Percentiles rank a stretch among this genome's conserved stretches.
Evolutionary conservation across 2,329 filamentous ascomycete species (phyloP).

Genomic region (Bretziella fagacearum): DNA sequence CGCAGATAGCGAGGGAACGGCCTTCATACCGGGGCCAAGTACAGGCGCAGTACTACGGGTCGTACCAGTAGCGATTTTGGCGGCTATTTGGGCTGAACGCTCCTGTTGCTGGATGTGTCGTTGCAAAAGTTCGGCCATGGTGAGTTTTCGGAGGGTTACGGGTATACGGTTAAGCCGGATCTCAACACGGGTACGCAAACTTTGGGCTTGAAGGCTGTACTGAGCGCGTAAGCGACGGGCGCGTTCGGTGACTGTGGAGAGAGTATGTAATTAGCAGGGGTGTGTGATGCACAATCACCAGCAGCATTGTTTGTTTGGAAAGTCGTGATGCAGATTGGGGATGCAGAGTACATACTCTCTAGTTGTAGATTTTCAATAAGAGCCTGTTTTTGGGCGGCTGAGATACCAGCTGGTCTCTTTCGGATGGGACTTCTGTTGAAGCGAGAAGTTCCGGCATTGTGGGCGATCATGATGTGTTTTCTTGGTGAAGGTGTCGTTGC

Average conservation of each 20-base stretch:
- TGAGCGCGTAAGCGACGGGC: constrained; percentile 76
- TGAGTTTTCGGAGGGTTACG: constrained; percentile 56
- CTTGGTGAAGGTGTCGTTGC: constrained; percentile 21
- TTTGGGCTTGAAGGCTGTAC: constrained; percentile 75
- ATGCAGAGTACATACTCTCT: constrained; percentile 45
- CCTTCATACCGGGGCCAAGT: constrained; percentile 16
- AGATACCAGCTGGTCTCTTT: constrained; percentile 44
- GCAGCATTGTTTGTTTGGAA: neutral
- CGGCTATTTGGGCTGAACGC: constrained; percentile 15
- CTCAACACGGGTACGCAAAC: constrained; percentile 70
- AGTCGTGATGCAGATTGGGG: neutral
- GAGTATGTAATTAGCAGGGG: neutral
- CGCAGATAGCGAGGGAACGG: constrained; percentile 8
- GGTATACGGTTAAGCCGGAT: constrained; percentile 90
- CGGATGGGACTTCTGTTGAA: constrained; percentile 32
- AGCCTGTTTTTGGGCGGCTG: constrained; percentile 61
- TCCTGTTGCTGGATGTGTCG: constrained; percentile 32
- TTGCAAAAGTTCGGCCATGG: constrained; percentile 60
- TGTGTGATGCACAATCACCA: neutral
- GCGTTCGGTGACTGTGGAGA: constrained; percentile 57
- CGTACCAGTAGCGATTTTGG: constrained; percentile 17
- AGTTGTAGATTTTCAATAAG: constrained; percentile 79
- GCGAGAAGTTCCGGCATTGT: constrained; percentile 24
- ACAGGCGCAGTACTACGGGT: constrained; percentile 21
- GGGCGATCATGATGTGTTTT: constrained; percentile 16